Conservation (phyloP, 2,329 filamentous ascomycete species). For the Alternaria dauci region DNA sequence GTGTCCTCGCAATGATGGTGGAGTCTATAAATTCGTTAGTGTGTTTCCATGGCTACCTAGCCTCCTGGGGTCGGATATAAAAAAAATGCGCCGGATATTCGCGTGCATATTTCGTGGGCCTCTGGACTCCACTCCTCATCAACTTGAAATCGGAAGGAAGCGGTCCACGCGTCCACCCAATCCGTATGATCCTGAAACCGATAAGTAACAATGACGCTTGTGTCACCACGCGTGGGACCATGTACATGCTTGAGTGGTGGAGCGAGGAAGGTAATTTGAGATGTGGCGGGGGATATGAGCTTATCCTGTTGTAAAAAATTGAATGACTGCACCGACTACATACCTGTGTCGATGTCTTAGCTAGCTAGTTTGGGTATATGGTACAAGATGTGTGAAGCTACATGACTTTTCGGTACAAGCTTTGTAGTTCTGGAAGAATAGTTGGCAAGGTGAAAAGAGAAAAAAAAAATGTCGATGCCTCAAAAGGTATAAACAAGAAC, state of each 20-base stretch:
- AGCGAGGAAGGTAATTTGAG: constrained; percentile 5
- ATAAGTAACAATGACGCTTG: background rate
- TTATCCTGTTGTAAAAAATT: background rate
- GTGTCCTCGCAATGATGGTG: background rate
- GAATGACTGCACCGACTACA: background rate
- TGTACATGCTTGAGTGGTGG: constrained; percentile 7
- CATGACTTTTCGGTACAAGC: background rate
- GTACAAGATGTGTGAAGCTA: background rate
- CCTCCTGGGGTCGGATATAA: background rate
- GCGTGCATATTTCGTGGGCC: background rate
- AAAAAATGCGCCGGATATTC: background rate
- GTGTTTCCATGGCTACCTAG: background rate
- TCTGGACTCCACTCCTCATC: background rate
- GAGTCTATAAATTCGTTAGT: background rate
- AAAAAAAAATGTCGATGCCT: background rate
- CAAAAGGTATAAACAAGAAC: constrained; percentile 7
- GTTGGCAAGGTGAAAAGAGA: background rate
- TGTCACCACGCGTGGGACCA: background rate
- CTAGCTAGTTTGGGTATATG: constrained; percentile 4
- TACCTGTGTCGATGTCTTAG: background rate
- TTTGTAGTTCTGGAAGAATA: background rate
- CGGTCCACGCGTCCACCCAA: background rate
- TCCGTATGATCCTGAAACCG: background rate
- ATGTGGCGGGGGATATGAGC: constrained; percentile 5
- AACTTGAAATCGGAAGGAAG: background rate